Conservation (phyloP, 2,329 filamentous ascomycete genomes). For the Ceratocystiopsis sp. region DNA sequence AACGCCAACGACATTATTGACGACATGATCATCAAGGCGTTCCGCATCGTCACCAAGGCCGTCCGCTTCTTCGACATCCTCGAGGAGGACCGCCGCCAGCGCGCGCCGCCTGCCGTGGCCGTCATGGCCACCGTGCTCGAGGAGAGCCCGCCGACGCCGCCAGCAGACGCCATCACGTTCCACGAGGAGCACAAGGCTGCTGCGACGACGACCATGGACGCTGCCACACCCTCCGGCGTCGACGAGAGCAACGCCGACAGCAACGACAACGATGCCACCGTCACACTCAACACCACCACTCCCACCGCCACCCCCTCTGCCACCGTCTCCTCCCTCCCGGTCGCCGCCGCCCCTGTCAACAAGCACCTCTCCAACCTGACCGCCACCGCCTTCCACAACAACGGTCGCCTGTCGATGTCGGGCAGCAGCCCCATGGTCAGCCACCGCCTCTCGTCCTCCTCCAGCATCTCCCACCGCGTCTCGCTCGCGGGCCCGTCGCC, state of each 20-base stretch:
- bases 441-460: conserved; percentile 35
- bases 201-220: neutral
- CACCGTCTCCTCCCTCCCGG: conserved; percentile 2
- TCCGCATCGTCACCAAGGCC: conserved; percentile 81
- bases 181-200: conserved; percentile 16
- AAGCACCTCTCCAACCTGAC: conserved; percentile 24
- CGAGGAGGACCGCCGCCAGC: conserved; percentile 41
- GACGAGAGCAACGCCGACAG: conserved; percentile 7
- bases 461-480: conserved; percentile 52
- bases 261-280: conserved; percentile 23
- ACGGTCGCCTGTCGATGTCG: conserved; percentile 20
- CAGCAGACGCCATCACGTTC: conserved; percentile 38
- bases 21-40: conserved; percentile 84
- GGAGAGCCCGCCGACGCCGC: conserved; percentile 46
- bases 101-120: conserved; percentile 35
- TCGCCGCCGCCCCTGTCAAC: conserved; percentile 15
- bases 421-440: conserved; percentile 17
- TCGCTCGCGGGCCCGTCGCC: conserved; percentile 56
- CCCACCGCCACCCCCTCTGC: neutral
- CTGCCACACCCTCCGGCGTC: conserved; percentile 8
- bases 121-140: conserved; percentile 43
- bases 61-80: conserved; percentile 81
- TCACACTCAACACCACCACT: conserved; percentile 11
- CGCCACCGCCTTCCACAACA: conserved; percentile 1
- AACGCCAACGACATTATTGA: conserved; percentile 65